Percentiles rank a stretch among this genome's conserved stretches.
phyloP scores from a whole-genome alignment of 2,329 filamentous ascomycete species.

The Penicillium sp. region DNA sequence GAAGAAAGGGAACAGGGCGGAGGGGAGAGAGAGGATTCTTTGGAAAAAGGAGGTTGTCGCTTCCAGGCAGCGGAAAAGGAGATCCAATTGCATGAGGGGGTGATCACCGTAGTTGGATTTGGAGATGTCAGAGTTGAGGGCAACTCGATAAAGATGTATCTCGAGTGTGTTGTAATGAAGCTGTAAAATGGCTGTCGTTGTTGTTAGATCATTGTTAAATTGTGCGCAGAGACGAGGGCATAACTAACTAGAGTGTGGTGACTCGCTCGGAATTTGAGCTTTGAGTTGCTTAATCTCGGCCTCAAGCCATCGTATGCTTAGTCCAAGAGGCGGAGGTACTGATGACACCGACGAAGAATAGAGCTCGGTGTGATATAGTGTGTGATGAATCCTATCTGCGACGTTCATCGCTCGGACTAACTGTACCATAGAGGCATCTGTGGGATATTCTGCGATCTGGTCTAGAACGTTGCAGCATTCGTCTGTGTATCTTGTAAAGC shows the following conservation, averaged over 20 bases:
- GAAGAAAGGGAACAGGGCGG: constrained; percentile 46
- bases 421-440: constrained; percentile 50
- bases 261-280: constrained; percentile 4
- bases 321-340: constrained; percentile 20
- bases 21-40: constrained; percentile 49
- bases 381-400: constrained; percentile 50
- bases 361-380: constrained; percentile 22
- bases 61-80: constrained; percentile 52
- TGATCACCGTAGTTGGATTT: constrained; percentile 38
- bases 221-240: neutral
- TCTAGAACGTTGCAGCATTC: constrained; percentile 53
- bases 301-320: constrained; percentile 47
- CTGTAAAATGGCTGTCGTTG: constrained; percentile 21
- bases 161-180: constrained; percentile 31
- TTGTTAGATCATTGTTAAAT: neutral
- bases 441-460: constrained; percentile 46
- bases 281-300: constrained; percentile 40
- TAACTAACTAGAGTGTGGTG: constrained; percentile 17
- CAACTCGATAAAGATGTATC: constrained; percentile 27
- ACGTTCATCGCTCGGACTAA: constrained; percentile 54
- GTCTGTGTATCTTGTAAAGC: constrained; percentile 55
- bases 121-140: constrained; percentile 39
- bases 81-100: constrained; percentile 49
- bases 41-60: constrained; percentile 54
- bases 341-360: constrained; percentile 15